A percentile compares a stretch with the other conserved stretches of the same genome.
These are phyloP conservation scores for Phytophthora multivora DNA, from an alignment of 352 stramenopile species.

Conservation along the genomic window DNA sequence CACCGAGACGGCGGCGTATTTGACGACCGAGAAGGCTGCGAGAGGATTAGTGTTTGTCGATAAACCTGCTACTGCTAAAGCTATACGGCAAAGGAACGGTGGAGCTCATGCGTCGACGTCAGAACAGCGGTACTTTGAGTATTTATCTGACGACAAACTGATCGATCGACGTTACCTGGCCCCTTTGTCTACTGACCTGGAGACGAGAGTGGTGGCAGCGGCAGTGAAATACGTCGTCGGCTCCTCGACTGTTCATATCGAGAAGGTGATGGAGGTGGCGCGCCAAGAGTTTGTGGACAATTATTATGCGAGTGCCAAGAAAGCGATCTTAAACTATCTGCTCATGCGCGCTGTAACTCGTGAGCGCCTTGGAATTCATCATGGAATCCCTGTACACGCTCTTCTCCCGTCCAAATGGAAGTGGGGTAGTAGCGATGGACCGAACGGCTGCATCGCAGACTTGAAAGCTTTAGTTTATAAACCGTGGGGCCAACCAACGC, in stretches of 20 bases:
- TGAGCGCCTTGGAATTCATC: conserved; percentile 50
- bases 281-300: conserved; percentile 58
- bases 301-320: conserved; percentile 75
- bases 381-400: conserved; percentile 51
- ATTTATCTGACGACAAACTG: conserved; percentile 41
- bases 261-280: conserved; percentile 40
- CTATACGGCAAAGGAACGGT: no score
- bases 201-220: conserved; percentile 47
- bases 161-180: conserved; percentile 50
- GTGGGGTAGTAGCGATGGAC: conserved; percentile 60
- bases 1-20: conserved; percentile 40
- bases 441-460: conserved; percentile 58
- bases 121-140: conserved; percentile 66
- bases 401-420: conserved; percentile 61
- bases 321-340: conserved; percentile 78
- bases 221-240: conserved; percentile 60
- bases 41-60: conserved; percentile 25
- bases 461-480: conserved; percentile 45
- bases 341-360: conserved; percentile 48
- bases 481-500: background rate
- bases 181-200: conserved; percentile 39
- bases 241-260: conserved; percentile 40
- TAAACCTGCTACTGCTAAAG: background rate
- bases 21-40: conserved; percentile 52
- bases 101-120: conserved; percentile 14